phyloP scores from a whole-genome alignment of 306 rosid genomes.

The Glycine tomentella region DNA sequence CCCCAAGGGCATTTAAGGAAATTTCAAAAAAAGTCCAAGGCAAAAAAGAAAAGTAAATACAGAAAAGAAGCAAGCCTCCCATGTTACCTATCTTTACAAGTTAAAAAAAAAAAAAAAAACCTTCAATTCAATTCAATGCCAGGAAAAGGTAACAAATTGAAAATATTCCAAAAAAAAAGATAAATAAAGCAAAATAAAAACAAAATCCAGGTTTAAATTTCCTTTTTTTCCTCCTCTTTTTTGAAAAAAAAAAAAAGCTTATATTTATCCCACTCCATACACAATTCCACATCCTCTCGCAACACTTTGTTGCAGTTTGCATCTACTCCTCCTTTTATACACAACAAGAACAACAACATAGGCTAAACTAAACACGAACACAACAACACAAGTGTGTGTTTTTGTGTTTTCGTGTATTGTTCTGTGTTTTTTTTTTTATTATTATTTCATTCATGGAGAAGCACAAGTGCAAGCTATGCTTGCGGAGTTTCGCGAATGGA shows the following conservation, averaged over 20 bases:
- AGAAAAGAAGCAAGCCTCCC: constrained; percentile 46
- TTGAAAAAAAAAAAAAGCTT: constrained; percentile 30
- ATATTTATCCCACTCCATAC: constrained; percentile 7
- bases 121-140: constrained; percentile 46
- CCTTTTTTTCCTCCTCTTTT: background rate
- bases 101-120: constrained; percentile 45
- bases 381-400: constrained; percentile 13
- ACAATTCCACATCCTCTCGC: background rate
- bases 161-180: constrained; percentile 12
- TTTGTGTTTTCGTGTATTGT: constrained; percentile 11
- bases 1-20: constrained; percentile 43
- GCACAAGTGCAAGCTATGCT: constrained; percentile 84
- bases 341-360: background rate
- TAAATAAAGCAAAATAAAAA: background rate
- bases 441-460: constrained; percentile 60
- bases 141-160: constrained; percentile 6
- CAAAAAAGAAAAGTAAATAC: constrained; percentile 31
- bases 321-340: constrained; percentile 34
- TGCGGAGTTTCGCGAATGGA: constrained; percentile 80
- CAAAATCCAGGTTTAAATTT: background rate
- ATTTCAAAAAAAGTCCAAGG: background rate
- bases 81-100: constrained; percentile 62
- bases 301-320: background rate
- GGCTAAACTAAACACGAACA: constrained; percentile 1
- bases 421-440: constrained; percentile 31